phyloP scores from a whole-genome alignment of 495 filamentous ascomycete genomes.

The Tuber aestivum region DNA sequence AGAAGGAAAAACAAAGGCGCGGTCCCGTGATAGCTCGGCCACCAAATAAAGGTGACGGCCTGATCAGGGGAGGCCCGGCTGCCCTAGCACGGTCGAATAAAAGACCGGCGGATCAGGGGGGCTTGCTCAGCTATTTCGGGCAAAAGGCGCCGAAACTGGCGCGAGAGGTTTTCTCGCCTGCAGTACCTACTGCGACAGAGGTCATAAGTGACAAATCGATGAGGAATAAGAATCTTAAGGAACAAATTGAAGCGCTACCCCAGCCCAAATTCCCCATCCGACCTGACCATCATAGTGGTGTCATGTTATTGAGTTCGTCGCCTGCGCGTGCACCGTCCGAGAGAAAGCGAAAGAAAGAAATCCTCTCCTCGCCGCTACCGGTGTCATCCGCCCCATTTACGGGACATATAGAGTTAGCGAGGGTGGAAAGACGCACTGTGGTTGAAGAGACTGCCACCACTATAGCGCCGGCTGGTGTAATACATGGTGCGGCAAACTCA shows the following conservation, averaged over 20 bases:
- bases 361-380: not conserved
- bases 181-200: constrained; percentile 47
- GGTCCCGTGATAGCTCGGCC: constrained; percentile 26
- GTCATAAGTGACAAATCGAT: constrained; percentile 40
- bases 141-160: constrained; percentile 29
- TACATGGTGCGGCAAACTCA: constrained; percentile 20
- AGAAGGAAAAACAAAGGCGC: constrained; percentile 38
- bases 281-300: constrained; percentile 21
- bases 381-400: not conserved
- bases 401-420: constrained; percentile 8
- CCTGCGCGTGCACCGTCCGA: constrained; percentile 14
- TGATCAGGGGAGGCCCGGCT: constrained; percentile 29
- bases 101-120: constrained; percentile 47
- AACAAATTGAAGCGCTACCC: constrained; percentile 37
- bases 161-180: constrained; percentile 36
- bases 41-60: constrained; percentile 27
- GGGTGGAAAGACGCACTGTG: not conserved
- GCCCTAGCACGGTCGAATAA: constrained; percentile 31
- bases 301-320: constrained; percentile 38
- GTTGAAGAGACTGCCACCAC: not conserved
- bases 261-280: constrained; percentile 35
- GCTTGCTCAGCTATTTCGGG: constrained; percentile 48
- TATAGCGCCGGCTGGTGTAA: not conserved
- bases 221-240: constrained; percentile 48
- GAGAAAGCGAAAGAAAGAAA: constrained; percentile 19